phyloP scores from a whole-genome alignment of 2,329 filamentous ascomycete species.

The Didymosphaeria variabile region DNA sequence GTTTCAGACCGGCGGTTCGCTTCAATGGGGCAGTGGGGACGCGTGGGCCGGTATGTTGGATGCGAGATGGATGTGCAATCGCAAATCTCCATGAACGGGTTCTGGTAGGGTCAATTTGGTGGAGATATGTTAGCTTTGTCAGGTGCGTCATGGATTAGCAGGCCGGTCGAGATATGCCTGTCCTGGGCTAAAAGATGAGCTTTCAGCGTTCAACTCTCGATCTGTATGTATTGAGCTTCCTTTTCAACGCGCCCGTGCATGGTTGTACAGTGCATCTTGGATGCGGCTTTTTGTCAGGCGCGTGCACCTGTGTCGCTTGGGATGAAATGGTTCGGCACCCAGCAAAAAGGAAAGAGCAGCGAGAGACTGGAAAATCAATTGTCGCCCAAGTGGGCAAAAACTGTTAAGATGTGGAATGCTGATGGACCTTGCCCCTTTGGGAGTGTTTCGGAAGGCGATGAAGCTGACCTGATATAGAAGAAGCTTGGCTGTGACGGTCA shows the following conservation, averaged over 20 bases:
- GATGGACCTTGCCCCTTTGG: conserved; percentile 21
- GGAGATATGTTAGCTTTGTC: background rate
- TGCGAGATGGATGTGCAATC: background rate
- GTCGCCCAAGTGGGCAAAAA: conserved; percentile 5
- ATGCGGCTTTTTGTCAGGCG: background rate
- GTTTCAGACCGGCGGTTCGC: conserved; percentile 17
- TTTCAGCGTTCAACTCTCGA: too few species aligned
- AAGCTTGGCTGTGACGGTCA: conserved; percentile 9
- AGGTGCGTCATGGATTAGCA: background rate
- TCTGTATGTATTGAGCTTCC: background rate
- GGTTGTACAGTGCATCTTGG: background rate
- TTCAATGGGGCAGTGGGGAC: background rate
- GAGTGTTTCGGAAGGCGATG: conserved; percentile 1
- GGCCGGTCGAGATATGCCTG: background rate
- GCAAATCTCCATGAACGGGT: background rate
- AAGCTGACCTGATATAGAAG: conserved; percentile 7
- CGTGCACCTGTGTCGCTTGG: background rate
- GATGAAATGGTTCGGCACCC: background rate
- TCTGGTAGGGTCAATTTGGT: background rate
- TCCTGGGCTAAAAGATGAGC: background rate
- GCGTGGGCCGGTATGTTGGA: background rate
- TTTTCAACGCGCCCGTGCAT: too few species aligned
- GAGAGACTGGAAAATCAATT: background rate
- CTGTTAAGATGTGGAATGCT: conserved; percentile 8
- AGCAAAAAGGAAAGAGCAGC: background rate